Evolutionary conservation across 495 filamentous ascomycete species (phyloP).

Genomic region (Xylaria telfairii): DNA sequence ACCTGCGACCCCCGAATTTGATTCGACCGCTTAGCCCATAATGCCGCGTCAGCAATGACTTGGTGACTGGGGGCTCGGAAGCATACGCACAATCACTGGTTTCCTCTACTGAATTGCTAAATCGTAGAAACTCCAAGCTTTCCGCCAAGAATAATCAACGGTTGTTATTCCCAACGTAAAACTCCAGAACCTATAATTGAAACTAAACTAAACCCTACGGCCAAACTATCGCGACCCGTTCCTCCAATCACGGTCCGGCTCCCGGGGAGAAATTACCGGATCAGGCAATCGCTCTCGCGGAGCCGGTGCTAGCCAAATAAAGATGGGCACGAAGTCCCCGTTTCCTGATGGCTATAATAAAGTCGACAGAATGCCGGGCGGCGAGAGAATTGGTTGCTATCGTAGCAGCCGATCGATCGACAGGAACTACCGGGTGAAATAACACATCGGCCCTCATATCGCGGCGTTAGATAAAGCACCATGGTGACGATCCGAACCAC

Average conservation of each 20-base stretch:
- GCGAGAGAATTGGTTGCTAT: not conserved
- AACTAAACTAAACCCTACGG: not conserved
- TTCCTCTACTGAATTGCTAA: not conserved
- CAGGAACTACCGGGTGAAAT: slow-evolving; percentile 1
- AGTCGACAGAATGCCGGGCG: slow-evolving; percentile 10
- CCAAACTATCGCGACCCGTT: slow-evolving; percentile 1
- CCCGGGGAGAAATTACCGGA: not conserved
- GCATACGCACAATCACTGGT: not conserved
- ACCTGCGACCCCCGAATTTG: not conserved
- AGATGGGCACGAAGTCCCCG: not conserved
- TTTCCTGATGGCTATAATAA: slow-evolving; percentile 6
- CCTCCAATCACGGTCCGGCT: slow-evolving; percentile 17
- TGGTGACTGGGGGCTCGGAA: not conserved
- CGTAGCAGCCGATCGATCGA: slow-evolving; percentile 5
- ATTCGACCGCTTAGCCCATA: slow-evolving; percentile 17
- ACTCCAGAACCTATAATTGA: not conserved
- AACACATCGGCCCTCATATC: not conserved
- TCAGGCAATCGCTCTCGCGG: slow-evolving; percentile 3
- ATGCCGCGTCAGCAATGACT: not conserved
- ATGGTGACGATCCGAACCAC: slow-evolving; percentile 8
- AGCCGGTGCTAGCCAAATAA: slow-evolving; percentile 9
- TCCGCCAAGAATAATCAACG: not conserved
- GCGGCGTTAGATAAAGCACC: not conserved
- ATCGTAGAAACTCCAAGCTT: not conserved
- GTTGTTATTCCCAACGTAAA: not conserved